Conservation (phyloP, 495 filamentous ascomycete genomes). For the Penicillium paxilli region DNA sequence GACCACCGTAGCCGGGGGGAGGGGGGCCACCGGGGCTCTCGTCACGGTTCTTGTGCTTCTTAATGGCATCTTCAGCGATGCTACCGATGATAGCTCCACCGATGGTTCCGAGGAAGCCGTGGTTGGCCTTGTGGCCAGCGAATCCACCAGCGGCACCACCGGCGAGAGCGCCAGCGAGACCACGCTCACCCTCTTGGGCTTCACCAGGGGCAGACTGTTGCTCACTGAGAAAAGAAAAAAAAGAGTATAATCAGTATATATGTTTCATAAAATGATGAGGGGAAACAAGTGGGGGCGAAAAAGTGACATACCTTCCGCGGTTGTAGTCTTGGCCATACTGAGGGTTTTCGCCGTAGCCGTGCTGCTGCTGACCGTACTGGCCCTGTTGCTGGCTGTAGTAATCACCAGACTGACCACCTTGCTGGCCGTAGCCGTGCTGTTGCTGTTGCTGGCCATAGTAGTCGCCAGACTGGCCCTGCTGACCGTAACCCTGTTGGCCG, state of each 20-base stretch:
- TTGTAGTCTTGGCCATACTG: slow-evolving; percentile 33
- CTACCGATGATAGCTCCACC: slow-evolving; percentile 51
- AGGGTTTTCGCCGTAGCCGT: slow-evolving; percentile 18
- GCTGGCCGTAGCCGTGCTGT: too few species aligned
- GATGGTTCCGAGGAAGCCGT: slow-evolving; percentile 51
- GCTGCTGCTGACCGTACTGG: slow-evolving; percentile 27
- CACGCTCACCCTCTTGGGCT: slow-evolving; percentile 50
- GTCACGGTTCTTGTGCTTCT: slow-evolving; percentile 43
- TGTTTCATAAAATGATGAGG: neutral
- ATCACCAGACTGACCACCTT: slow-evolving; percentile 21
- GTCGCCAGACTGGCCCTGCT: slow-evolving; percentile 17
- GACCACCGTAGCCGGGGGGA: slow-evolving; percentile 13
- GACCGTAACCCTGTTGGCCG: slow-evolving; percentile 19
- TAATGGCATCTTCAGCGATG: slow-evolving; percentile 45
- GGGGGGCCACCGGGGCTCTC: slow-evolving; percentile 12
- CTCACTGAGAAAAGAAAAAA: slow-evolving; percentile 18
- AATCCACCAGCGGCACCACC: slow-evolving; percentile 48
- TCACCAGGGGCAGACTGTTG: slow-evolving; percentile 33
- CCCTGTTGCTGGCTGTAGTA: slow-evolving; percentile 34
- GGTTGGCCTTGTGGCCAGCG: slow-evolving; percentile 51
- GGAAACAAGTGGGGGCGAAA: neutral
- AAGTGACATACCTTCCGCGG: slow-evolving; percentile 23
- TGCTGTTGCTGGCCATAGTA: slow-evolving; percentile 19
- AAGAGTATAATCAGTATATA: neutral
- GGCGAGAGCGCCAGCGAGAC: slow-evolving; percentile 45